Base-by-base conservation (phyloP, 305 asterid species). In the Monarda citriodora region DNA sequence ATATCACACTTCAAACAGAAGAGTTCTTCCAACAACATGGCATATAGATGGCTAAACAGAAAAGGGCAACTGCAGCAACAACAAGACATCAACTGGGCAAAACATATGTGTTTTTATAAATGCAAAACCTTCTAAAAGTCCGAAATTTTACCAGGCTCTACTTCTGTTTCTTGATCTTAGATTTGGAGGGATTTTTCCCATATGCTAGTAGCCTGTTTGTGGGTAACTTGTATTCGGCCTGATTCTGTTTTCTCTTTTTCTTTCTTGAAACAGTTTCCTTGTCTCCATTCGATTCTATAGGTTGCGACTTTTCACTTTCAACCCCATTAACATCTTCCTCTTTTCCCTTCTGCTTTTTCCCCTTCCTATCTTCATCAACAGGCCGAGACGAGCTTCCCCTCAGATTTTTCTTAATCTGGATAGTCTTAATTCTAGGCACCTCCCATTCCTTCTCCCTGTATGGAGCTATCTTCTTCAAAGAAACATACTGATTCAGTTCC, bases 381-480 rank as follows among this genome's bases (percentile, higher is more conserved):
- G 40, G 49, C 55, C 40, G 38, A 52, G 76, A 68, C 17, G 61
- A 41, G 42, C 69, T 69, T 63, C 68, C 81, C 22, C 23, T 53
- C 36, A 57, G 46, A 50, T 55, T 74, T 72, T 78, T 70, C 69
- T 71, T 83, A 29, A 80, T 69, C 63, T 83, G 80, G 38, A 67
- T 1, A 16, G 68, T 76, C 82, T 84, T 83, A 21, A 50, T 53
- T 22, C 82, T 89, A 44, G 94, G 91, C 53, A 85, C 96, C 82
- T 77, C 74, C 96, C 96, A 93, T 64, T 86, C 95, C 74, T 79
- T 72, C 66, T 93, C 97, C 66, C 82, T 69, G 56, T 93, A 93
- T 6, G 99, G 89, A 9, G 96, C 95, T 68, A 93, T 61, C 79
- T 85, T 87, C 82, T 90, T 89, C 56, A 89, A 26, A 26, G 99